A percentile compares a stretch with the other conserved stretches of the same genome.
Evolutionary conservation across 352 stramenopile species (phyloP).

Genomic region (Pythium phragmiticola): DNA sequence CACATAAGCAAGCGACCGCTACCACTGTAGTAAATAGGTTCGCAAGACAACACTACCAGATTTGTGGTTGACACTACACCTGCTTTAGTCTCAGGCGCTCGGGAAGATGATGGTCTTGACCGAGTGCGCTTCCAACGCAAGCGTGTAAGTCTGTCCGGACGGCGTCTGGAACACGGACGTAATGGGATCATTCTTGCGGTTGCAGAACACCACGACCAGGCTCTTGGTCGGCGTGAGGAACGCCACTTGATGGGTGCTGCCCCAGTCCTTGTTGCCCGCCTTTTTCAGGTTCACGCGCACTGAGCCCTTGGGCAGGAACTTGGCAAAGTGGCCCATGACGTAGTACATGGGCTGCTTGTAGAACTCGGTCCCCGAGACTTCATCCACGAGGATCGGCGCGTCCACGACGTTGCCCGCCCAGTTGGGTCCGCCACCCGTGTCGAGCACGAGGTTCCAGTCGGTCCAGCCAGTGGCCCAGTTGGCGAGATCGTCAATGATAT

Average conservation of each 20-base stretch:
- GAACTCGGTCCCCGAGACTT: constrained; percentile 55
- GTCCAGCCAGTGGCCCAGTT: constrained; percentile 80
- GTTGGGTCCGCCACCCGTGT: constrained; percentile 68
- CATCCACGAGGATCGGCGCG: constrained; percentile 67
- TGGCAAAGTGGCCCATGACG: constrained; percentile 72
- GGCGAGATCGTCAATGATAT: constrained; percentile 86
- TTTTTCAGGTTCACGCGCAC: neutral
- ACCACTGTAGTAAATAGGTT: neutral
- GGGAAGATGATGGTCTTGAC: constrained; percentile 30
- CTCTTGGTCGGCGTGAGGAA: constrained; percentile 13
- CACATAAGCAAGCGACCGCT: no score
- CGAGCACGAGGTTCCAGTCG: constrained; percentile 88
- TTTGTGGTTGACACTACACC: neutral
- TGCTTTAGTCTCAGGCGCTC: neutral
- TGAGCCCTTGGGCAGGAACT: constrained; percentile 46
- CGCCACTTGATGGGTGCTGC: constrained; percentile 14
- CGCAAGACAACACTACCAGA: neutral
- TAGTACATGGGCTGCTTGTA: constrained; percentile 88
- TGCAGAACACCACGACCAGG: constrained; percentile 12
- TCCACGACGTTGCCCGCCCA: constrained; percentile 75
- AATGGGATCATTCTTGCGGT: neutral
- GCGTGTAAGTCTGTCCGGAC: constrained; percentile 11
- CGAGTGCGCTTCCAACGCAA: constrained; percentile 21
- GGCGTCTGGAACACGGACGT: constrained; percentile 20
- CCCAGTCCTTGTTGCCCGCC: constrained; percentile 3